Conservation (phyloP, 805 yeast genomes). For the Candida caryicola region DNA sequence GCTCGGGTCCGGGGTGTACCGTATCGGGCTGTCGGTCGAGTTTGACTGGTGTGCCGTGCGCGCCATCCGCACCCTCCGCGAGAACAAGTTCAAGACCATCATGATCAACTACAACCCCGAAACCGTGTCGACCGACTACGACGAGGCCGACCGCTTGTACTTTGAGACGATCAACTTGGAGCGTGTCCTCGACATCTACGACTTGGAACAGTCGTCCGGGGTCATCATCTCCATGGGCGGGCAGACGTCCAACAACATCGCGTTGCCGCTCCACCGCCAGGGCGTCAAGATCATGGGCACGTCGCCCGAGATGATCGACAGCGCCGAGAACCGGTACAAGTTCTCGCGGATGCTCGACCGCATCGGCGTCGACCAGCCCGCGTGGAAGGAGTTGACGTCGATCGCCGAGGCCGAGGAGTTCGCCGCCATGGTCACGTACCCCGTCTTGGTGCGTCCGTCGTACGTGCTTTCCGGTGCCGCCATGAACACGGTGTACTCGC, state of each 20-base stretch:
- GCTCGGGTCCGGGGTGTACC: slow-evolving; percentile 95
- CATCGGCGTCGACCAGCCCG: slow-evolving; percentile 98
- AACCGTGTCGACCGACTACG: slow-evolving; percentile 98
- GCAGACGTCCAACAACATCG: slow-evolving; percentile 96
- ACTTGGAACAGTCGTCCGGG: slow-evolving; percentile 84
- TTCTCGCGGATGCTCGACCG: slow-evolving; percentile 95
- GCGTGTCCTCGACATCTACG: slow-evolving; percentile 92
- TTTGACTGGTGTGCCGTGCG: slow-evolving; percentile 99
- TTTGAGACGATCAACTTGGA: slow-evolving; percentile 94
- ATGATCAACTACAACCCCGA: slow-evolving; percentile 99
- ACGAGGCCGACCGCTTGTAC: slow-evolving; percentile 95
- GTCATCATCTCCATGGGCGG: slow-evolving; percentile 98
- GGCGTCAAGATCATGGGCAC: slow-evolving; percentile 95
- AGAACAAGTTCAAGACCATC: slow-evolving; percentile 81
- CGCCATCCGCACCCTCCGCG: slow-evolving; percentile 90
- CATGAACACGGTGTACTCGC: slow-evolving; percentile 92
- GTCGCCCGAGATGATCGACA: slow-evolving; percentile 96
- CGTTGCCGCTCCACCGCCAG: slow-evolving; percentile 87
- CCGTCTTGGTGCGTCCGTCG: slow-evolving; percentile 96
- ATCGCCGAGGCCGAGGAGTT: slow-evolving; percentile 88
- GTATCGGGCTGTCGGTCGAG: slow-evolving; percentile 98
- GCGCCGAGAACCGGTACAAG: slow-evolving; percentile 97
- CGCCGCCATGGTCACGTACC: slow-evolving; percentile 87
- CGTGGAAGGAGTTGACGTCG: slow-evolving; percentile 97
- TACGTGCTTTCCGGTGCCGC: slow-evolving; percentile 98